Conservation (phyloP, 805 yeast species). For the Wickerhamomyces alni region DNA sequence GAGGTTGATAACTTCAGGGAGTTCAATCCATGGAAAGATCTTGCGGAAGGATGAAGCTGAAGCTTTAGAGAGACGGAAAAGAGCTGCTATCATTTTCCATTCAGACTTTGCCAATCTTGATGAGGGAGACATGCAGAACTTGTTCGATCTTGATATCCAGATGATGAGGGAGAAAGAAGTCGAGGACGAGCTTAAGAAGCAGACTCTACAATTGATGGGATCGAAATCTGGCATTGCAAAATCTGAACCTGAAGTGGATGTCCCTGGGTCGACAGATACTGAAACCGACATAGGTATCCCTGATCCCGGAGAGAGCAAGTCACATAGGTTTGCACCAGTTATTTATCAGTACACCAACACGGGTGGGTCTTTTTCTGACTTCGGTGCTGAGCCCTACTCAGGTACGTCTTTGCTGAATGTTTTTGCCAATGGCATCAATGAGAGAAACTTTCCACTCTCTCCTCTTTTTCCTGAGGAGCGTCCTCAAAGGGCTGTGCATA, state of each 20-base stretch:
- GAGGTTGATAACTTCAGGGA: constrained; percentile 1
- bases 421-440: constrained; percentile 3
- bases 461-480: neutral
- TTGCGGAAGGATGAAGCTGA: neutral
- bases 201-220: no score
- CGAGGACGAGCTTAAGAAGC: no score
- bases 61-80: neutral
- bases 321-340: no score
- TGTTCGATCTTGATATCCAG: neutral
- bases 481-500: neutral
- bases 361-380: no score
- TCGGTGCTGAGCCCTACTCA: no score
- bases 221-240: no score
- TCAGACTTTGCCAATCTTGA: neutral
- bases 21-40: neutral
- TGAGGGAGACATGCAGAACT: neutral
- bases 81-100: neutral
- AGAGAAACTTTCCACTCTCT: constrained; percentile 1
- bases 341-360: no score
- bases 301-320: no score
- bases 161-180: no score
- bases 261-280: no score
- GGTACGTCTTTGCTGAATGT: constrained; percentile 6
- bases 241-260: no score
- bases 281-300: no score